Evolutionary conservation across 306 rosid species (phyloP).

Genomic region (Calophaca sinica): DNA sequence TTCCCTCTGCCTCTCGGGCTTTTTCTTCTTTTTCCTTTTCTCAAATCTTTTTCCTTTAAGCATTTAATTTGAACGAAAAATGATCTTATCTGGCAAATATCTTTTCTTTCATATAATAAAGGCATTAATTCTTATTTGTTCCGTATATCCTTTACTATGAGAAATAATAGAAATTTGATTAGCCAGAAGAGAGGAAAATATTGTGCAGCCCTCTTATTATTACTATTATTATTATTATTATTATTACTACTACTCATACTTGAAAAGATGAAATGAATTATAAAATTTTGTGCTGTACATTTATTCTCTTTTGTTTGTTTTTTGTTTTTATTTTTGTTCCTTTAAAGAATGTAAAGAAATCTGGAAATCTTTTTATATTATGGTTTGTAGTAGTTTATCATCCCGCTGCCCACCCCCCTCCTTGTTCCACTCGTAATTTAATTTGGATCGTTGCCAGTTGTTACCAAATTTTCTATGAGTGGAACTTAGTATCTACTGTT

Average conservation of each 20-base stretch:
- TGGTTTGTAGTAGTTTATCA: constrained; percentile 9
- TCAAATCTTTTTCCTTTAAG: not conserved
- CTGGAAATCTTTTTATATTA: not conserved
- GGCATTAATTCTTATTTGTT: constrained; percentile 11
- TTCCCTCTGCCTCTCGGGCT: not conserved
- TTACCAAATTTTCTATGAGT: not conserved
- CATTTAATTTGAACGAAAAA: constrained; percentile 3
- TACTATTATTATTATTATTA: no score
- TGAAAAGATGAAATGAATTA: no score
- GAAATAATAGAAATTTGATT: not conserved
- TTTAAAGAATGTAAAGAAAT: not conserved
- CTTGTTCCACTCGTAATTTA: not conserved
- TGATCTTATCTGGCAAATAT: no score
- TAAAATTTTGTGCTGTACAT: not conserved
- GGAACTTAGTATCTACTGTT: not conserved
- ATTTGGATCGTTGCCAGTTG: constrained; percentile 20
- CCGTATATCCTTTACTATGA: not conserved
- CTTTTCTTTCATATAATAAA: no score
- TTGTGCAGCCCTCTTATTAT: not conserved
- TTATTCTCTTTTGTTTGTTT: not conserved
- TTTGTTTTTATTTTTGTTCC: not conserved
- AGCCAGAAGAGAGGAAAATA: not conserved
- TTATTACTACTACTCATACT: no score
- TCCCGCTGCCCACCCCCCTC: not conserved
- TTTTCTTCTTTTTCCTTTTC: not conserved